Evolutionary conservation across 2,329 filamentous ascomycete genomes (phyloP).

Genomic region (Aspergillus aculeatus): DNA sequence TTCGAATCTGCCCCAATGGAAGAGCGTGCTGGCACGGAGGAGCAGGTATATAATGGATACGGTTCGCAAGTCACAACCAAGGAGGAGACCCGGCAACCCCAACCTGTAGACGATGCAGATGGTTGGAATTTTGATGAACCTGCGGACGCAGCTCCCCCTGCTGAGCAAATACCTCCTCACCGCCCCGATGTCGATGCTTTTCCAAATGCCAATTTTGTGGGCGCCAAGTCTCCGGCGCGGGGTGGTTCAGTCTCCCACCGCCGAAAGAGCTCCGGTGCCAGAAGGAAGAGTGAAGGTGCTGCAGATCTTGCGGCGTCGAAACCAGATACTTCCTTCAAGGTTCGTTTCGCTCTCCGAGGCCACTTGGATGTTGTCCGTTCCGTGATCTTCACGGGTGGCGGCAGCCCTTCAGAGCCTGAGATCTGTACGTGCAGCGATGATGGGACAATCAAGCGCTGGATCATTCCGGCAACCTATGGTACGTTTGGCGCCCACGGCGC

Average conservation of each 20-base stretch:
- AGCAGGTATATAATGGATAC: constrained; percentile 59
- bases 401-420: constrained; percentile 91
- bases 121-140: constrained; percentile 93
- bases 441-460: constrained; percentile 93
- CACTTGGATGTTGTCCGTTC: constrained; percentile 92
- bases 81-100: constrained; percentile 46
- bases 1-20: constrained; percentile 47
- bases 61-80: constrained; percentile 51
- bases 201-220: constrained; percentile 72
- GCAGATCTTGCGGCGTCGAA: constrained; percentile 62
- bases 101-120: constrained; percentile 60
- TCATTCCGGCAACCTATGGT: constrained; percentile 79
- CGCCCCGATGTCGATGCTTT: constrained; percentile 86
- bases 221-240: constrained; percentile 76
- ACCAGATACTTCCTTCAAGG: constrained; percentile 79
- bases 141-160: constrained; percentile 51
- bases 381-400: constrained; percentile 94
- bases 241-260: constrained; percentile 65
- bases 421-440: constrained; percentile 96
- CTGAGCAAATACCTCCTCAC: constrained; percentile 52
- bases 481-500: constrained; percentile 53
- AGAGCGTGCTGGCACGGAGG: constrained; percentile 58
- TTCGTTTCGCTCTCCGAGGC: constrained; percentile 85
- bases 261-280: constrained; percentile 75
- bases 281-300: constrained; percentile 62